A percentile compares a stretch with the other conserved stretches of the same genome.
Conservation (phyloP, 2,329 filamentous ascomycete genomes). For the Penicillium glabrum region DNA sequence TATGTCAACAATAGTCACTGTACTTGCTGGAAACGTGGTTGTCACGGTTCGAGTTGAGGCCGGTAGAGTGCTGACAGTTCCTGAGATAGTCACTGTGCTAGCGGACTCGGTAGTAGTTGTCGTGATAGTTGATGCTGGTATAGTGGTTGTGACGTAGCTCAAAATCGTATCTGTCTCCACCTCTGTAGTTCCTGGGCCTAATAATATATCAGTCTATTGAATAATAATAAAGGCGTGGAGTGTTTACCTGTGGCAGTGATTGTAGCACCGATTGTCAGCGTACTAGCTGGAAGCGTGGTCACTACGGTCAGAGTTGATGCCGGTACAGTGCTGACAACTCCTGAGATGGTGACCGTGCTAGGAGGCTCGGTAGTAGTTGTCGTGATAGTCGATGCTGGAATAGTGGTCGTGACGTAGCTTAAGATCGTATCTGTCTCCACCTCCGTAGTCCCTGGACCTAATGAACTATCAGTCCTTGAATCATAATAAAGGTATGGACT, state of each 20-base stretch:
- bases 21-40: background rate
- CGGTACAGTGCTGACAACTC: constrained; percentile 1
- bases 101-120: constrained; percentile 2
- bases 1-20: background rate
- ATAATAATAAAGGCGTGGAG: too few relatives aligned
- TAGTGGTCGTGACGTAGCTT: constrained; percentile 2
- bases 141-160: constrained; percentile 3
- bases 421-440: background rate
- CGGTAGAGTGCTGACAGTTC: constrained; percentile 2
- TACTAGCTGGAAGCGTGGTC: background rate
- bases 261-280: background rate
- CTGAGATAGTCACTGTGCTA: constrained; percentile 1
- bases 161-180: background rate
- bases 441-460: background rate
- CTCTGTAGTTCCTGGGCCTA: background rate
- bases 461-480: background rate
- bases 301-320: constrained; percentile 2
- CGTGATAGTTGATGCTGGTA: constrained; percentile 9
- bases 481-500: background rate
- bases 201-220: background rate
- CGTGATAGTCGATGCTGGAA: constrained; percentile 8
- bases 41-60: constrained; percentile 3
- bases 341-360: constrained; percentile 1
- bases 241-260: constrained; percentile 5
- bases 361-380: constrained; percentile 1